A percentile compares a stretch with the other conserved stretches of the same genome.
Conservation (phyloP, 345 rosid species). For the Citrus hindsii region DNA sequence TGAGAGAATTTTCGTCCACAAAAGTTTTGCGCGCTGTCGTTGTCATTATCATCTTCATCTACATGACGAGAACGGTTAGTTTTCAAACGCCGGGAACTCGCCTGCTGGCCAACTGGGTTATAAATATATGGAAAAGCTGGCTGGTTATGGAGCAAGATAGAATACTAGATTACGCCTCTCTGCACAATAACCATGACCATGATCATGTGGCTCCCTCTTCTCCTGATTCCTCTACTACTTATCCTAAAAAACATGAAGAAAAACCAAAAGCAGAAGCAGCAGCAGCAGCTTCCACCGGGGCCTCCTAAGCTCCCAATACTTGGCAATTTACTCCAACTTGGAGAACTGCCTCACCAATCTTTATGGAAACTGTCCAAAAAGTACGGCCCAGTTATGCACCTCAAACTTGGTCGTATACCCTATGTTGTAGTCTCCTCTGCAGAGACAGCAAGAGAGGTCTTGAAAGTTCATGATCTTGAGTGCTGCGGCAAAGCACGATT, state of each 20-base stretch:
- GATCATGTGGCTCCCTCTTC: neutral
- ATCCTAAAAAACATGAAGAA: neutral
- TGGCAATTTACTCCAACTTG: slow-evolving; percentile 36
- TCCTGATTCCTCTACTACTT: slow-evolving; percentile 1
- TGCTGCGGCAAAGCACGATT: slow-evolving; percentile 30
- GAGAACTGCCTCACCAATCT: slow-evolving; percentile 31
- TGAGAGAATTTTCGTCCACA: no score
- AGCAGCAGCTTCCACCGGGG: slow-evolving; percentile 21
- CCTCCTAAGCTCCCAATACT: slow-evolving; percentile 28
- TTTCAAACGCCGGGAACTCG: no score
- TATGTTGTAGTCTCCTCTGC: slow-evolving; percentile 25
- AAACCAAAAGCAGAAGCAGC: neutral
- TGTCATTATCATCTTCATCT: neutral
- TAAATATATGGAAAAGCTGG: no score
- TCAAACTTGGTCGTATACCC: slow-evolving; percentile 27
- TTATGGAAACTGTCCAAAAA: slow-evolving; percentile 26
- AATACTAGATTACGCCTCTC: no score
- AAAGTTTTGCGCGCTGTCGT: neutral
- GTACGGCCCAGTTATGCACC: slow-evolving; percentile 32
- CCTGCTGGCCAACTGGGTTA: no score
- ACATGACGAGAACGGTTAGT: no score
- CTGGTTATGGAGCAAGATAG: no score
- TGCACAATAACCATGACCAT: no score
- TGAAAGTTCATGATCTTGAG: slow-evolving; percentile 27
- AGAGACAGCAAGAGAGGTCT: slow-evolving; percentile 31